phyloP scores from a whole-genome alignment of 192 early-diverging fungal genomes.

The Rhizophagus sp. region DNA sequence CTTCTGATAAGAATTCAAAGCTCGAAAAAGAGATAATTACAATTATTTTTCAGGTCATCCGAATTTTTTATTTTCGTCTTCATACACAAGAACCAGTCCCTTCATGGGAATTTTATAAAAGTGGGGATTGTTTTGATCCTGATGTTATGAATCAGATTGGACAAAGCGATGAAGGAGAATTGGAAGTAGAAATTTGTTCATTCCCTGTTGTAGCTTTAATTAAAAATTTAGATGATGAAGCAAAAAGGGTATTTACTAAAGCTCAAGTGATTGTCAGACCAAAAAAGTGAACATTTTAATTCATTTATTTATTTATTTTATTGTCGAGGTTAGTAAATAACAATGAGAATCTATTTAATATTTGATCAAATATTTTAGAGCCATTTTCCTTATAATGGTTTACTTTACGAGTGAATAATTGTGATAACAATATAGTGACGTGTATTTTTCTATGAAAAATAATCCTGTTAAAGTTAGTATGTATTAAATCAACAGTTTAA shows the following conservation, averaged over 20 bases:
- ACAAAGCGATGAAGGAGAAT: not conserved
- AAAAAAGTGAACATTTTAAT: not conserved
- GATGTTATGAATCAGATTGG: not conserved
- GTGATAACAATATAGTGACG: too few relatives aligned
- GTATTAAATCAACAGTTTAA: too few relatives aligned
- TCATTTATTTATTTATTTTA: not conserved
- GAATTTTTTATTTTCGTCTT: conserved; percentile 16
- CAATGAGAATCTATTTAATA: too few relatives aligned
- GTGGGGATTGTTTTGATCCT: not conserved
- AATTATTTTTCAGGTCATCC: not conserved
- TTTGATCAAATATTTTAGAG: too few relatives aligned
- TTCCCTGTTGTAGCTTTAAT: not conserved
- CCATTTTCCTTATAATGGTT: too few relatives aligned
- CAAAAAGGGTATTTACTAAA: conserved; percentile 16
- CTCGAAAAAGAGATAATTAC: not conserved
- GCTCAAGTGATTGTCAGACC: conserved; percentile 8
- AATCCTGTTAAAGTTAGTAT: too few relatives aligned
- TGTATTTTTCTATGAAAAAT: too few relatives aligned
- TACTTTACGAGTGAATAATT: too few relatives aligned
- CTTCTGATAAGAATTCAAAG: not conserved
- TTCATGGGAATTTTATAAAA: not conserved
- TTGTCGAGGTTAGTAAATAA: too few relatives aligned
- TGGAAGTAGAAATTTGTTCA: conserved; percentile 21
- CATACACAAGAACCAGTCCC: not conserved
- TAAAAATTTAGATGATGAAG: not conserved